Evolutionary conservation across 2,329 filamentous ascomycete genomes (phyloP).

Genomic region (Colletotrichum cereale): DNA sequence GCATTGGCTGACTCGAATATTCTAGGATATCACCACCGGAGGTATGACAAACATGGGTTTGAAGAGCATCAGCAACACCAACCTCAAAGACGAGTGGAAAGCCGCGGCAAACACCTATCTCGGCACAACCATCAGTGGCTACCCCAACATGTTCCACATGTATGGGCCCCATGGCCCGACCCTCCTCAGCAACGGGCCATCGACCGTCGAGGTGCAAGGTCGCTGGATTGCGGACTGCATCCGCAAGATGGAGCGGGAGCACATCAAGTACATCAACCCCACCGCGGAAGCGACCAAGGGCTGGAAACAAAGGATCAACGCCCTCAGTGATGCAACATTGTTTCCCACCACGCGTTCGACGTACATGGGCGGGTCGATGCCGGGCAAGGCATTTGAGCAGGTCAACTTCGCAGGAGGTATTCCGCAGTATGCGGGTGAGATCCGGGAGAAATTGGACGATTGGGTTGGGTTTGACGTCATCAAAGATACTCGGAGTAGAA

Average conservation of each 20-base stretch:
- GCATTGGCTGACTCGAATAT: background rate
- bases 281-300: conserved; percentile 56
- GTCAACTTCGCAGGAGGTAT: conserved; percentile 57
- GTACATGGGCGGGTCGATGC: conserved; percentile 69
- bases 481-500: conserved; percentile 18
- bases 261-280: conserved; percentile 64
- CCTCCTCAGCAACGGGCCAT: conserved; percentile 67
- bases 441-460: conserved; percentile 50
- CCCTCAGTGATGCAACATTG: conserved; percentile 59
- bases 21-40: conserved; percentile 36
- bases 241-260: conserved; percentile 58
- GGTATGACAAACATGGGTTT: conserved; percentile 61
- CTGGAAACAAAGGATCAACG: conserved; percentile 64
- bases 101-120: conserved; percentile 58
- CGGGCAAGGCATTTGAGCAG: conserved; percentile 56
- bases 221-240: conserved; percentile 67
- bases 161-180: conserved; percentile 71
- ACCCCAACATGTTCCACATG: conserved; percentile 65
- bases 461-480: conserved; percentile 53
- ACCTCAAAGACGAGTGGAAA: conserved; percentile 58
- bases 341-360: conserved; percentile 63
- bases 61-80: conserved; percentile 52
- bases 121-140: conserved; percentile 57
- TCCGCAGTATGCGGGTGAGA: conserved; percentile 49
- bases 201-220: conserved; percentile 66